Percentiles rank a stretch among this genome's conserved stretches.
Conservation (phyloP, 345 rosid genomes). For the Eucalyptus polybractea region DNA sequence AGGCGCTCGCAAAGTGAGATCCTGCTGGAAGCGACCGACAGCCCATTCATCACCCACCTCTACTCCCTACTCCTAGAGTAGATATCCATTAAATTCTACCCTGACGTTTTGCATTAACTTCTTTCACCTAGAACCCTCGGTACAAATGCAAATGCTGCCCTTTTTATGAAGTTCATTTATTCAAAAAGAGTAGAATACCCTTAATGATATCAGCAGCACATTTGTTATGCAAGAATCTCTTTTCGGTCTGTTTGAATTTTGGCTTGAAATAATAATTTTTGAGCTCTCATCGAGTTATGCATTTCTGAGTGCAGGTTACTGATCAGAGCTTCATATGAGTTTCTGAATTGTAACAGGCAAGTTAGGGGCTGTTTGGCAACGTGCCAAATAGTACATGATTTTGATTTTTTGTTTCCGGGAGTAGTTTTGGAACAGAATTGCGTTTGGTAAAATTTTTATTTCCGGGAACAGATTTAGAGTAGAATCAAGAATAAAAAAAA, state of each 20-base stretch:
- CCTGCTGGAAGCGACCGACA: neutral
- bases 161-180: neutral
- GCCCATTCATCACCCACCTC: neutral
- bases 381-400: too few species aligned
- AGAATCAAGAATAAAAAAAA: too few species aligned
- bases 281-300: too few species aligned
- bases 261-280: too few species aligned
- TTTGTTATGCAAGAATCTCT: too few species aligned
- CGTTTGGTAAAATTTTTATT: too few species aligned
- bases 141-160: neutral
- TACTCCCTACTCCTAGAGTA: neutral
- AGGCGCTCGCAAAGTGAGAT: neutral
- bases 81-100: neutral
- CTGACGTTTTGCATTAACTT: neutral
- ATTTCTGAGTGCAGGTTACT: too few species aligned
- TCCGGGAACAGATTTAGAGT: too few species aligned
- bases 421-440: too few species aligned
- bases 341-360: neutral
- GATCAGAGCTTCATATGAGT: neutral
- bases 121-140: neutral
- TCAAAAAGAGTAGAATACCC: neutral
- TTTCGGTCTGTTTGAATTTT: too few species aligned
- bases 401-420: too few species aligned
- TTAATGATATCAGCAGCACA: neutral
- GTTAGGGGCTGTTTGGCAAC: too few species aligned